phyloP scores from a whole-genome alignment of 257 asterid species.

The Paulownia fortunei region DNA sequence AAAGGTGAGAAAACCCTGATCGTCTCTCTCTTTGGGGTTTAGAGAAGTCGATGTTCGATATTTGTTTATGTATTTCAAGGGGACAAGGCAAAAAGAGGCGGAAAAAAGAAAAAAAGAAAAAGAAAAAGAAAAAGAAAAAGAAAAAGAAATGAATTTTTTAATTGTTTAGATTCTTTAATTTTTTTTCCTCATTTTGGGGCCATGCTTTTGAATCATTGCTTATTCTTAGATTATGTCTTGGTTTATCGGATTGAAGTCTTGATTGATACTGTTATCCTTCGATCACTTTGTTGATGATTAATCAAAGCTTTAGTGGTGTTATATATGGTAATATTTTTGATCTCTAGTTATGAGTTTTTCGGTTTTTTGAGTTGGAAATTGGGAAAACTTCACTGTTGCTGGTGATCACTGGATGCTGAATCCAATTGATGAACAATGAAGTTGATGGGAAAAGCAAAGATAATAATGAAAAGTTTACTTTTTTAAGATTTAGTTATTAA shows the following conservation, averaged over 20 bases:
- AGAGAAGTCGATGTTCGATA: not conserved
- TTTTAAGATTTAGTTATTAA: not conserved
- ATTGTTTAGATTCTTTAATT: not conserved
- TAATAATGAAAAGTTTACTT: not conserved
- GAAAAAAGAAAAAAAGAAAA: no score
- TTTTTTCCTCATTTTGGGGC: not conserved
- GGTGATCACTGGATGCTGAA: slow-evolving; percentile 1
- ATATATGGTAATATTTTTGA: slow-evolving; percentile 1
- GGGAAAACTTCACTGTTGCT: not conserved
- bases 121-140: no score
- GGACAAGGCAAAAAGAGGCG: not conserved
- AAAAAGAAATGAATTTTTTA: not conserved
- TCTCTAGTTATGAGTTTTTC: not conserved
- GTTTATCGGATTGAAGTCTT: slow-evolving; percentile 2
- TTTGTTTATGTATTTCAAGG: not conserved
- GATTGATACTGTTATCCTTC: not conserved
- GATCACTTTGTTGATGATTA: slow-evolving; percentile 15
- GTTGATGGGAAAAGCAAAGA: not conserved
- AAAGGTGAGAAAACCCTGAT: slow-evolving; percentile 29
- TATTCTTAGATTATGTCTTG: not conserved
- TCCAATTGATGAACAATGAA: not conserved
- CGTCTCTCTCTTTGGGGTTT: not conserved
- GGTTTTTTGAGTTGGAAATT: not conserved
- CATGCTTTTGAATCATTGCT: slow-evolving; percentile 4
- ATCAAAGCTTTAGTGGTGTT: not conserved